Base-by-base conservation (phyloP, 371 early-diverging fungal genomes). In the Mortierella sp. region DNA sequence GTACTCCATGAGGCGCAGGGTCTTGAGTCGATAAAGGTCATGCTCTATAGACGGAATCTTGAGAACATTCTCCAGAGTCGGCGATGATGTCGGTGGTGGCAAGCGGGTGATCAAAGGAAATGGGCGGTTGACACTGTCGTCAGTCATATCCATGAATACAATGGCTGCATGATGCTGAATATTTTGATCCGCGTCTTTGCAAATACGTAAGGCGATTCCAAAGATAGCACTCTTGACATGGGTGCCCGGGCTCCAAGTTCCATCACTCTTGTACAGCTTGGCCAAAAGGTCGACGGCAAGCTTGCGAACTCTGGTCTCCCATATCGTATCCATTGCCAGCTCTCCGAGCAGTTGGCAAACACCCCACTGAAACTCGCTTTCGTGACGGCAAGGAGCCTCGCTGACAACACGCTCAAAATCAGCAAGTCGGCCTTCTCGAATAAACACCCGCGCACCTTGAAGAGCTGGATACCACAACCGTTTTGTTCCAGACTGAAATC, bases 341-440 rank as follows among this genome's bases (percentile, higher is more conserved):
- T 74, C 60, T 47, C 60, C 74, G 14, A 74, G 74, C 60, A 74
- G 16, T 45, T 74, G 74, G 45, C 60, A 42, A 47, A 74, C 19
- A 13, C 74, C 74, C 74, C 74, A 74, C 26, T 74, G 74, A 16
- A 74, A 74, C 3, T 74, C 74, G 24, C 21, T 9, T 0, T 58
- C 45, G 24, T 45, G 38, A 42, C 48, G 44, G 60, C 60, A 74
- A 47, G 63, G 45, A 38, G 60, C 60, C 21, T 44, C 45, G 2
- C 7, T 11, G 7, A 74, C 47, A 6, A 58, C n/a, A 3, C 0
- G 7, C 57, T 60, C 60, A 16, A 74, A 58, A 21, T 38, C 26
- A 1, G n/a, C 74, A n/a, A 55, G 38, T 47, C 28, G 57, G 9
- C 74, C 74, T 0, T 60, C 26, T 1, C 74, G 74, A 24, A 74